Evolutionary conservation across 2,329 filamentous ascomycete genomes (phyloP).

Genomic region (Ascochyta viciae-villosae): DNA sequence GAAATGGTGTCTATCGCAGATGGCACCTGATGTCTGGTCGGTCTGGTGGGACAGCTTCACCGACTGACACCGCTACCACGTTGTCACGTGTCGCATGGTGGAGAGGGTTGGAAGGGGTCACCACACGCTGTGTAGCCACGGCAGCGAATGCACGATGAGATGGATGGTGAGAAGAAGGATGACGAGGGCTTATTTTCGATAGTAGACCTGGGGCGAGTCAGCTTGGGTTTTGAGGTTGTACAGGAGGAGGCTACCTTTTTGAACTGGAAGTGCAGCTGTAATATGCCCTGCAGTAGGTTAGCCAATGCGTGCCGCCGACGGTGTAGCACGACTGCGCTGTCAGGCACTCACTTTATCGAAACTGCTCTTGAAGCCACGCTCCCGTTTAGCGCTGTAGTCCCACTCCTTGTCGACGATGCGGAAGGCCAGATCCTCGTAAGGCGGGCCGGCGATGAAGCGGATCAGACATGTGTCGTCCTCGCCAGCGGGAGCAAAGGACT

Average conservation of each 20-base stretch:
- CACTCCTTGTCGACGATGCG: slow-evolving; percentile 98
- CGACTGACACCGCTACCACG: slow-evolving; percentile 20
- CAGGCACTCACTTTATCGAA: slow-evolving; percentile 87
- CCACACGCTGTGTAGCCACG: neutral
- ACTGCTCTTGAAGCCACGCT: slow-evolving; percentile 92
- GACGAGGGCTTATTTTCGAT: slow-evolving; percentile 50
- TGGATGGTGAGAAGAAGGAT: neutral
- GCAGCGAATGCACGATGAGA: neutral
- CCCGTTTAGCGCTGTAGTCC: slow-evolving; percentile 96
- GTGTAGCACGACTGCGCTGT: slow-evolving; percentile 12
- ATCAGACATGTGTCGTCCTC: slow-evolving; percentile 98
- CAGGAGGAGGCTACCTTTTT: slow-evolving; percentile 75
- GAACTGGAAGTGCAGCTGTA: slow-evolving; percentile 98
- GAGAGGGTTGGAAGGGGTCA: no score
- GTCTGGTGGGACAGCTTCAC: slow-evolving; percentile 8
- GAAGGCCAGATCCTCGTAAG: slow-evolving; percentile 97
- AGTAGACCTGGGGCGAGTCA: slow-evolving; percentile 53
- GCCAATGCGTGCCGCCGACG: slow-evolving; percentile 11
- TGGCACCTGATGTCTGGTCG: neutral
- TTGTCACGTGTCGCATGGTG: neutral
- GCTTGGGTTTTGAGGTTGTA: slow-evolving; percentile 7
- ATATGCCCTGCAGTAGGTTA: slow-evolving; percentile 72
- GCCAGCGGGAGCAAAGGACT: slow-evolving; percentile 91
- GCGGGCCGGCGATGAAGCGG: slow-evolving; percentile 91
- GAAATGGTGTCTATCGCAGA: neutral